Percentiles rank a stretch among this genome's conserved stretches.
Evolutionary conservation across 2,329 filamentous ascomycete species (phyloP).

Genomic region (Fusarium pseudograminearum): DNA sequence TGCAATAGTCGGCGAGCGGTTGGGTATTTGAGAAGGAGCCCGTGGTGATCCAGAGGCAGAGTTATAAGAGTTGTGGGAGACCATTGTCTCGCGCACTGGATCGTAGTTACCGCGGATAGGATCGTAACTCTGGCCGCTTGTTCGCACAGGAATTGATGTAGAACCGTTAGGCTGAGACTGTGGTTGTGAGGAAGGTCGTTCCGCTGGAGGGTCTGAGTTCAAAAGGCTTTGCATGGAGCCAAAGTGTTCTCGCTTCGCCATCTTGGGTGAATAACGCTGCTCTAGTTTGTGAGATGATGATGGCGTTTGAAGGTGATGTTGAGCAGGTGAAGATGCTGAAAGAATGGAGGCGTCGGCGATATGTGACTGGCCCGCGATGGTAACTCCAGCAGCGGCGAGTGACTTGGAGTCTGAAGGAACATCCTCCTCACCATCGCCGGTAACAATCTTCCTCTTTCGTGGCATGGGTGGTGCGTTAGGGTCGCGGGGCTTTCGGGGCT

Average conservation of each 20-base stretch:
- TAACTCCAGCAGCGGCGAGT: slow-evolving; percentile 48
- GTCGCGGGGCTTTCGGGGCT: slow-evolving; percentile 68
- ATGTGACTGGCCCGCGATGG: slow-evolving; percentile 42
- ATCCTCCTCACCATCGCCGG: slow-evolving; percentile 55
- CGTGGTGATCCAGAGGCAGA: slow-evolving; percentile 65
- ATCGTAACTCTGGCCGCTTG: slow-evolving; percentile 87
- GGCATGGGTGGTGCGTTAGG: slow-evolving; percentile 67
- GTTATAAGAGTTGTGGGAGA: slow-evolving; percentile 62
- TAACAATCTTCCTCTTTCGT: slow-evolving; percentile 66
- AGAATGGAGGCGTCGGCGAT: slow-evolving; percentile 45
- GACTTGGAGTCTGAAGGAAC: slow-evolving; percentile 53
- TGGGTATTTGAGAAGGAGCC: slow-evolving; percentile 51
- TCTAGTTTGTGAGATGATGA: slow-evolving; percentile 44
- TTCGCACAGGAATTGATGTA: slow-evolving; percentile 63
- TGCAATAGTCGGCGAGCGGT: slow-evolving; percentile 84
- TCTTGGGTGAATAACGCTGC: slow-evolving; percentile 58
- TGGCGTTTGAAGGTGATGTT: slow-evolving; percentile 49
- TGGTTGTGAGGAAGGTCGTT: slow-evolving; percentile 40
- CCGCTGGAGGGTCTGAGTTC: slow-evolving; percentile 60
- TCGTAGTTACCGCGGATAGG: slow-evolving; percentile 85
- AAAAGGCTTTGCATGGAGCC: slow-evolving; percentile 68
- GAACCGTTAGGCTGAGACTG: slow-evolving; percentile 54
- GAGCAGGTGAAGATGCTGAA: slow-evolving; percentile 45
- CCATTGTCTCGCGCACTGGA: slow-evolving; percentile 71
- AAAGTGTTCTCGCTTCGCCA: slow-evolving; percentile 64